Base-by-base conservation (phyloP, 2,329 filamentous ascomycete genomes). In the Daldinia eschscholtzii region DNA sequence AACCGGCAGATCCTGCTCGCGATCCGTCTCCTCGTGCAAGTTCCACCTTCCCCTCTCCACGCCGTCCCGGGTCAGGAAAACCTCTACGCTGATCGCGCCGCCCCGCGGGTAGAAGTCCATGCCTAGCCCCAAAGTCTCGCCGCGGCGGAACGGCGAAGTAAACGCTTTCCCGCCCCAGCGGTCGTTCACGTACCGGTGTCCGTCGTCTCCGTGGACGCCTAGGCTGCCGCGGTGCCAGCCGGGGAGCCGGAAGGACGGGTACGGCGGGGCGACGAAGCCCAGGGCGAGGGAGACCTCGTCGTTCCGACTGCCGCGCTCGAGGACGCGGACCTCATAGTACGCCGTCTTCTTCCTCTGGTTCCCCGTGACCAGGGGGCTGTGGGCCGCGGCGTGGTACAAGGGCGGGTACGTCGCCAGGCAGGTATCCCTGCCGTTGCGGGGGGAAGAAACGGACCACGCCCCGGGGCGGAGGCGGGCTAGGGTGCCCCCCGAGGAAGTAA, bases 161-260 rank as follows among this genome's bases (percentile, higher is more conserved):
- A 94, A 94, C 63, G 88, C 83, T 70, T 87, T 87, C 18, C 93
- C 93, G 23, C 93, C 92, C 83, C 87, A 91, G 6, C 85, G 84
- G 77, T 95, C 91, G 76, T 94, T 93, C 74, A 93, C 85, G 77
- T 91, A 96, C 78, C 87, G 87, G 74, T 91, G 86, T 0, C 93
- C 93, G 78, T 95, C 93, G 78, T 95, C 93, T 53, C 91, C 89
- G 77, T 95, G 93, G n/a, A 95, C 88, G 1, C 85, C 93, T 13
- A 94, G 76, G 70, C 88, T 91, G 18, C 87, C 92, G 37, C 92
- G 86, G 76, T 96, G 91, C 93, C 92, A 95, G 1, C 93, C 93
- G 0, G 93, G 93, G 67, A 94, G 85, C 6, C 93, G 87, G 82
- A 93, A 95, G 0, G 86, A 84, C 6, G 93, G 93, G 76, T 94